Percentiles rank a stretch among this genome's conserved stretches.
Conservation (phyloP, 2,329 filamentous ascomycete species). For the Hypocreales sp. region DNA sequence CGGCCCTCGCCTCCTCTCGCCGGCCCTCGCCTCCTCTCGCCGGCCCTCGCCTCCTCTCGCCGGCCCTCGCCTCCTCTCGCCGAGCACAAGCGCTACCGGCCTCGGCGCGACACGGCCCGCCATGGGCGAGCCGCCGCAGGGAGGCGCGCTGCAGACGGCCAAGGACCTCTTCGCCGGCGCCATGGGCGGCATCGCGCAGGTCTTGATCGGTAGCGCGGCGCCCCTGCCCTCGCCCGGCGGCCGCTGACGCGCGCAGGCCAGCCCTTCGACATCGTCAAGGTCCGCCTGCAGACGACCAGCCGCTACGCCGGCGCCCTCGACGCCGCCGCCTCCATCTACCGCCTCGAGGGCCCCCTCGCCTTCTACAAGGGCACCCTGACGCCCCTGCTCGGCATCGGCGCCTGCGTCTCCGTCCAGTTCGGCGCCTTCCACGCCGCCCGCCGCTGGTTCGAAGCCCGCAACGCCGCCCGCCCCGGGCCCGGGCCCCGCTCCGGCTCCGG, state of each 20-base stretch:
- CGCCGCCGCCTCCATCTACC: conserved; percentile 71
- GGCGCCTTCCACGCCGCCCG: conserved; percentile 90
- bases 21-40: no score
- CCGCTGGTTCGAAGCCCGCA: conserved; percentile 67
- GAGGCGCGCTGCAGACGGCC: conserved; percentile 40
- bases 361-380: conserved; percentile 99
- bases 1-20: no score
- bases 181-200: conserved; percentile 83
- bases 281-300: conserved; percentile 79
- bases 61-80: no score
- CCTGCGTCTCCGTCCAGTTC: conserved; percentile 97
- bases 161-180: conserved; percentile 91
- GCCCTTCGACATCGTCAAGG: conserved; percentile 88
- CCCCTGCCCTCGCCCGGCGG: background rate
- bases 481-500: no score
- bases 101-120: no score
- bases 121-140: conserved; percentile 13
- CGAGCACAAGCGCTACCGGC: no score
- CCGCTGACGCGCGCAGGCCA: conserved; percentile 40
- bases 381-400: conserved; percentile 86
- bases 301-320: conserved; percentile 69
- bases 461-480: conserved; percentile 42
- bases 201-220: conserved; percentile 58
- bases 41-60: no score
- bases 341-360: conserved; percentile 71